Evolutionary conservation across 176 grass and related monocot genomes (phyloP).

Genomic region (Triticum dicoccoides): DNA sequence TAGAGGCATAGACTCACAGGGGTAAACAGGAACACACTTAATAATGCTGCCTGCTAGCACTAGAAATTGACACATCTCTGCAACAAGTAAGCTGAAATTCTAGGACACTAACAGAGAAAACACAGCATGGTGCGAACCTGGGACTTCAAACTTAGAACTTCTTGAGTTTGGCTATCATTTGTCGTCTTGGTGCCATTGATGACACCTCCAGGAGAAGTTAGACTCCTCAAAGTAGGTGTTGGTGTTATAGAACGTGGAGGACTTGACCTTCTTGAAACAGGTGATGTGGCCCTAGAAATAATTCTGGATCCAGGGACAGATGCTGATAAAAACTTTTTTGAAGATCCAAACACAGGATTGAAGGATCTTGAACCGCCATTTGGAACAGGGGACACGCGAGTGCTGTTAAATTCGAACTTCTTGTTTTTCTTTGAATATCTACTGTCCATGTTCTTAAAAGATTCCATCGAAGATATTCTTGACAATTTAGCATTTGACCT

Average conservation of each 20-base stretch:
- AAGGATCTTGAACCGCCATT: slow-evolving; percentile 88
- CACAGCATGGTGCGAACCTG: slow-evolving; percentile 54
- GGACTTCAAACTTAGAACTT: slow-evolving; percentile 71
- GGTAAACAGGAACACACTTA: background rate
- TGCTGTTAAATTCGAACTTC: slow-evolving; percentile 93
- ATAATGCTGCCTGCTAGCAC: slow-evolving; percentile 2
- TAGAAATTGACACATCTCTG: background rate
- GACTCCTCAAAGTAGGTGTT: slow-evolving; percentile 73
- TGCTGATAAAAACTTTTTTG: slow-evolving; percentile 94
- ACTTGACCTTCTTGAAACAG: slow-evolving; percentile 75
- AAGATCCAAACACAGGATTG: slow-evolving; percentile 97
- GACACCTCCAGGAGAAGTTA: slow-evolving; percentile 69
- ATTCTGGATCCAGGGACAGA: slow-evolving; percentile 98
- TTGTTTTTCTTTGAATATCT: slow-evolving; percentile 88
- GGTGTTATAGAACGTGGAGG: slow-evolving; percentile 92
- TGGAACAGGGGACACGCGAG: slow-evolving; percentile 83
- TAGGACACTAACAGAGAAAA: background rate
- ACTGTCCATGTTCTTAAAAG: slow-evolving; percentile 64
- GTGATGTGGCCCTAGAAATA: slow-evolving; percentile 89
- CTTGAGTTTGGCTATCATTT: slow-evolving; percentile 63
- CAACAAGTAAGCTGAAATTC: background rate
- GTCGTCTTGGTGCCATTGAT: slow-evolving; percentile 38
- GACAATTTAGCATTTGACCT: slow-evolving; percentile 76
- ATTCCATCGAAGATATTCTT: slow-evolving; percentile 86
- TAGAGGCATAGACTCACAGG: background rate